Percentiles rank a stretch among this genome's conserved stretches.
Conservation (phyloP, 176 grass and related monocot genomes). For the Melocanna baccifera region DNA sequence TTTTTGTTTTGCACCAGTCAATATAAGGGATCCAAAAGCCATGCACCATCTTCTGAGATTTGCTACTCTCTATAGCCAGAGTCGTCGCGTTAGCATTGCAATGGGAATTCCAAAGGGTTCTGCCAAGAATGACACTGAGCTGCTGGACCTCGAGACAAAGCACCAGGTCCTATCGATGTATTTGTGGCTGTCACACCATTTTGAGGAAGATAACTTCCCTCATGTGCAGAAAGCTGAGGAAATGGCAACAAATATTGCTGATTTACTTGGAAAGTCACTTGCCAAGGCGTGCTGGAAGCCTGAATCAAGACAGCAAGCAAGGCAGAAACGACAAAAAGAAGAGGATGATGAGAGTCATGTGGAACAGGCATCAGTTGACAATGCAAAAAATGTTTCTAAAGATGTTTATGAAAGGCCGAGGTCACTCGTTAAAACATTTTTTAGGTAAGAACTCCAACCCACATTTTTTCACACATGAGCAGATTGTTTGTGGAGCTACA, state of each 20-base stretch:
- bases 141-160: conserved; percentile 94
- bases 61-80: conserved; percentile 71
- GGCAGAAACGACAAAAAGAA: conserved; percentile 21
- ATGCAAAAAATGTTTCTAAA: conserved; percentile 26
- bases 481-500: neutral
- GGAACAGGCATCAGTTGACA: conserved; percentile 31
- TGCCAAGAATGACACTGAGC: conserved; percentile 82
- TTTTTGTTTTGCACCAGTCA: conserved; percentile 89
- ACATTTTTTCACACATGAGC: conserved; percentile 1
- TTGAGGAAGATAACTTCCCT: conserved; percentile 79
- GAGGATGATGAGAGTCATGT: neutral
- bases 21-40: conserved; percentile 95
- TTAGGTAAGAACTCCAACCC: conserved; percentile 39
- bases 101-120: conserved; percentile 86
- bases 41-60: conserved; percentile 95
- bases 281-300: conserved; percentile 83
- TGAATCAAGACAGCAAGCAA: conserved; percentile 68
- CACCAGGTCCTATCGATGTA: conserved; percentile 97
- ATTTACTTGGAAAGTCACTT: conserved; percentile 79
- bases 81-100: conserved; percentile 68
- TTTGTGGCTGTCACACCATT: conserved; percentile 87
- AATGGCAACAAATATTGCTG: conserved; percentile 77
- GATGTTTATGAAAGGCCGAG: conserved; percentile 34
- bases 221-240: conserved; percentile 73
- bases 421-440: conserved; percentile 40